phyloP scores from a whole-genome alignment of 208 protist species.

The Trypanosoma brucei region DNA sequence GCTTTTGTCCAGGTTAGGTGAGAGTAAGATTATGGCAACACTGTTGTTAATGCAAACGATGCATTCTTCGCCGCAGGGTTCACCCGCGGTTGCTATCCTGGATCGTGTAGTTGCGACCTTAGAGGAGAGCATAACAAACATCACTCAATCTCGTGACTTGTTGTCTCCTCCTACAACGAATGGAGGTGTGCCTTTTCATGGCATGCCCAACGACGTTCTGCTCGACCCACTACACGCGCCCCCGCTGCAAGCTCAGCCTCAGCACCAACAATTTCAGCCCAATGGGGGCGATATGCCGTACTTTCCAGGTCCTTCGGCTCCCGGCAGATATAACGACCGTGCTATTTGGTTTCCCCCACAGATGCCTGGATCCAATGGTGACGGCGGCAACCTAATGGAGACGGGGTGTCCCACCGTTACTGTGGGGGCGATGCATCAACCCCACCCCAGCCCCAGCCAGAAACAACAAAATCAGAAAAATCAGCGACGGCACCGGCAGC shows the following conservation, averaged over 20 bases:
- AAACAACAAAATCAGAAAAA: slow-evolving; percentile 6
- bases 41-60: slow-evolving; percentile 4
- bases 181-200: neutral
- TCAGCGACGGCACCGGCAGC: slow-evolving; percentile 7
- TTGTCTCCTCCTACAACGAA: neutral
- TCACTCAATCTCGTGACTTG: slow-evolving; percentile 2
- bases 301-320: neutral
- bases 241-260: slow-evolving; percentile 1
- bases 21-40: slow-evolving; percentile 16
- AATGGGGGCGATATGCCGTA: slow-evolving; percentile 1
- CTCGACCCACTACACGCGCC: neutral
- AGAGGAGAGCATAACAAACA: slow-evolving; percentile 7
- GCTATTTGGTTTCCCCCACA: slow-evolving; percentile 13
- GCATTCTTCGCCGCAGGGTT: neutral
- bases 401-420: neutral
- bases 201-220: neutral
- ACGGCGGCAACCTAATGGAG: neutral
- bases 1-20: slow-evolving; percentile 7
- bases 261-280: slow-evolving; percentile 3
- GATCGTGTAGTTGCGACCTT: slow-evolving; percentile 7
- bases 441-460: slow-evolving; percentile 3
- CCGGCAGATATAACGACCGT: neutral
- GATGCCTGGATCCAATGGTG: neutral
- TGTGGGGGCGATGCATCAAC: neutral
- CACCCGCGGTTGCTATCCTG: slow-evolving; percentile 3